phyloP scores from a whole-genome alignment of 331 rosid species.

The Stylosanthes scabra region DNA sequence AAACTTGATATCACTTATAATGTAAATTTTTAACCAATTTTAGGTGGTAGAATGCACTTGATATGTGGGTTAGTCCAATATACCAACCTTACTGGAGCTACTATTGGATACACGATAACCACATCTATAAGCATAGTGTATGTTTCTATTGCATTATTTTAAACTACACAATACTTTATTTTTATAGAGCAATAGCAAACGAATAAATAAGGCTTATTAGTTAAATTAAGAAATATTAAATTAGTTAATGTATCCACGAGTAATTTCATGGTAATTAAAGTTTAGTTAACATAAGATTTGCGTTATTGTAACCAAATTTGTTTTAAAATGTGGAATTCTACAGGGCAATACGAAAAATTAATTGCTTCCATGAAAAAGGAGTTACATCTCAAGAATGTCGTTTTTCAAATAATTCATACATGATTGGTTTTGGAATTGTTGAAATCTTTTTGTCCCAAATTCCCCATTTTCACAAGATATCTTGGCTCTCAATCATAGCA shows the following conservation, averaged over 20 bases:
- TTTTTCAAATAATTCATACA: slow-evolving; percentile 53
- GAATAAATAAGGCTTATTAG: background rate
- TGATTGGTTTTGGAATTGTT: slow-evolving; percentile 53
- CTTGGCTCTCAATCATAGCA: slow-evolving; percentile 57
- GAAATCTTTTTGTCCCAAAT: slow-evolving; percentile 61
- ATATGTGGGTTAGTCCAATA: slow-evolving; percentile 36
- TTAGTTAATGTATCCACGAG: too few relatives aligned
- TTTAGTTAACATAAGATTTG: background rate
- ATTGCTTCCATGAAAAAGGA: slow-evolving; percentile 45
- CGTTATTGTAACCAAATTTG: background rate
- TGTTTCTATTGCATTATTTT: slow-evolving; percentile 6
- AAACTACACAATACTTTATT: background rate
- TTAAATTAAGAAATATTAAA: too few relatives aligned
- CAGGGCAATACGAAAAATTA: slow-evolving; percentile 53
- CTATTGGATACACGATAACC: slow-evolving; percentile 42
- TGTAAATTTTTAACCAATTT: background rate
- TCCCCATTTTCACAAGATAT: slow-evolving; percentile 51
- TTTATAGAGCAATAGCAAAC: background rate
- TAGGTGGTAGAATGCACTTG: slow-evolving; percentile 42
- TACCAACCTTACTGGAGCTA: slow-evolving; percentile 30
- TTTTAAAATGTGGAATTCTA: background rate
- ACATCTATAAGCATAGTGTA: slow-evolving; percentile 39
- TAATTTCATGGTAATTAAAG: too few relatives aligned
- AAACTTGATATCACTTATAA: background rate
- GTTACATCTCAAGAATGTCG: slow-evolving; percentile 33